Base-by-base conservation (phyloP, 2,329 filamentous ascomycete species). In the Paraphaeosphaeria minitans region DNA sequence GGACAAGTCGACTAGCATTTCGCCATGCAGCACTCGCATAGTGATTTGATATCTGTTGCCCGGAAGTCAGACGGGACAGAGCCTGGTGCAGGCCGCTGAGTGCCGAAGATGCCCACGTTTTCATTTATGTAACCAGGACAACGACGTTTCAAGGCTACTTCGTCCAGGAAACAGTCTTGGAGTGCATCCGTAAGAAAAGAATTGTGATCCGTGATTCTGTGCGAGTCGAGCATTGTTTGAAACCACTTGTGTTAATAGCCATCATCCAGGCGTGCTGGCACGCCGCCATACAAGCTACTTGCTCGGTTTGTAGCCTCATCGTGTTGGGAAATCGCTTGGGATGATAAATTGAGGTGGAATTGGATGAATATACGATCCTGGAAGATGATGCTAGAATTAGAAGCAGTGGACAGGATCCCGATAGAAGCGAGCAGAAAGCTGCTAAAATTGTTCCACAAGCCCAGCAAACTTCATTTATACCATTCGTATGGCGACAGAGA, bases 311-410 rank as follows among this genome's bases (percentile, higher is more conserved):
- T 43, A 55, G 55, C 47, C 59, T 58, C 54, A 56, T 57, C 51
- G 57, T 52, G 55, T 51, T 52, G 46, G 60, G 59, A 50, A 66
- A 64, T 59, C 67, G 61, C 60, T 61, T 59, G 63, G 68, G 58
- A 31, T 50, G 41, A 51, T 66, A 72, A 42, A 73, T 74, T 73
- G 66, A 63, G 33, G 53, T 63, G 59, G 70, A 72, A 67, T 71
- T 68, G 68, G 56, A 54, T 59, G 59, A 68, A 70, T 72, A 69
- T 69, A 69, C 60, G 66, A 61, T 56, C 57, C 67, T 66, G 64
- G 62, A 66, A 65, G 62, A 57, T n/a, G 51, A 63, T 59, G 61
- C 69, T 65, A 58, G 65, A 69, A 73, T 72, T 75, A 75, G 72
- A 64, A 70, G 63, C 53, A 58, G 46, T 55, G 65, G 66, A 62